Percentiles rank a stretch among this genome's conserved stretches.
These are phyloP conservation scores for Funneliformis mosseae DNA, from an alignment of 192 early-diverging fungal genomes.

Conservation along the genomic window DNA sequence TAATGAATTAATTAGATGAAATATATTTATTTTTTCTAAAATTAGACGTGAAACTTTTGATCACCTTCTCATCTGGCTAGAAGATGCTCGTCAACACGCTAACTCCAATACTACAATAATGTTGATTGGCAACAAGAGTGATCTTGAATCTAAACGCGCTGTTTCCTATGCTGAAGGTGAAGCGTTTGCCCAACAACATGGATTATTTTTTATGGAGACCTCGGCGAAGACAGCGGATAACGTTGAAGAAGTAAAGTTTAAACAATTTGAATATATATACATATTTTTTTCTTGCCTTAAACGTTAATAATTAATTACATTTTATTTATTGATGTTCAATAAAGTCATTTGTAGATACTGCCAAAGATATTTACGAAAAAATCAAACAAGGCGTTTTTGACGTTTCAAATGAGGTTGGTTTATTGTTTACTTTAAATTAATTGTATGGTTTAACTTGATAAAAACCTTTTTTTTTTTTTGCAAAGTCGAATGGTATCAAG, in stretches of 20 bases:
- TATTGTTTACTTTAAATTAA: background rate
- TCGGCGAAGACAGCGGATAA: constrained; percentile 88
- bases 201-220: constrained; percentile 88
- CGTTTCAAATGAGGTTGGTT: constrained; percentile 63
- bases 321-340: background rate
- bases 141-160: constrained; percentile 77
- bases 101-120: constrained; percentile 89
- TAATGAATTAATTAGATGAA: too few relatives aligned
- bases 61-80: constrained; percentile 49
- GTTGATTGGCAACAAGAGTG: constrained; percentile 91
- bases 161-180: constrained; percentile 88
- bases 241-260: constrained; percentile 63
- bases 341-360: constrained; percentile 76
- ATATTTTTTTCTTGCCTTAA: background rate
- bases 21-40: background rate
- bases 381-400: constrained; percentile 76
- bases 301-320: background rate
- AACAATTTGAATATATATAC: background rate
- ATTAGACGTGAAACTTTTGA: constrained; percentile 45
- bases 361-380: constrained; percentile 80
- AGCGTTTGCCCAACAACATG: constrained; percentile 83
- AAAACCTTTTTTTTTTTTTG: constrained; percentile 26
- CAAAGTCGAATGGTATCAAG: constrained; percentile 26
- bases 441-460: background rate
- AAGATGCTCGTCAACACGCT: constrained; percentile 82